phyloP scores from a whole-genome alignment of 768 basidiomycete genomes.

The Sarcodon aspratus region DNA sequence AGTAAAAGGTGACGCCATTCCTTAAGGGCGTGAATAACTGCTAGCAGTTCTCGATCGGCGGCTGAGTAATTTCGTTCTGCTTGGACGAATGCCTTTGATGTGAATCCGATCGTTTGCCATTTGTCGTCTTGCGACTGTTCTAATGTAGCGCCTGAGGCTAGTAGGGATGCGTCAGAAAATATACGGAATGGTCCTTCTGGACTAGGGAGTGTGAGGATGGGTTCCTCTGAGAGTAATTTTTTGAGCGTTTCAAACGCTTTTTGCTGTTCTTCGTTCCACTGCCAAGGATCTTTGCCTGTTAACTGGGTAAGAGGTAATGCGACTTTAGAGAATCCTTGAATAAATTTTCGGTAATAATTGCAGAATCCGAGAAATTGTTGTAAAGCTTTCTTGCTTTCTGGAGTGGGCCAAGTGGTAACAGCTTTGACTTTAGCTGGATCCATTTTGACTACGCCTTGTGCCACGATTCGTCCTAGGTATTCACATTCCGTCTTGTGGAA shows the following conservation, averaged over 20 bases:
- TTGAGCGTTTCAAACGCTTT: conserved; percentile 1
- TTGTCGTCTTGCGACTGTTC: conserved; percentile 8
- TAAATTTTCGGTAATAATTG: conserved; percentile 18
- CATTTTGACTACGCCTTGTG: conserved; percentile 11
- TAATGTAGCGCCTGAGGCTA: conserved; percentile 10
- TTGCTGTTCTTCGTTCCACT: neutral
- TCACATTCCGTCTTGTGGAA: conserved; percentile 17
- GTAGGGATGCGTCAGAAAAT: conserved; percentile 8
- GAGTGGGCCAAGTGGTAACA: conserved; percentile 14
- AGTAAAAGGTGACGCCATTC: conserved; percentile 20
- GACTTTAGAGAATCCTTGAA: conserved; percentile 14
- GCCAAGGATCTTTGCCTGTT: neutral
- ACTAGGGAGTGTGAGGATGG: conserved; percentile 1
- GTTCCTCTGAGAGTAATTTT: neutral
- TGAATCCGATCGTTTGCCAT: conserved; percentile 15
- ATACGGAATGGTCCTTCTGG: conserved; percentile 3
- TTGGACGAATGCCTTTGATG: conserved; percentile 7
- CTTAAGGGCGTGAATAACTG: conserved; percentile 22
- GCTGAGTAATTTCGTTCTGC: conserved; percentile 24
- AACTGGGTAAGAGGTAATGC: conserved; percentile 7
- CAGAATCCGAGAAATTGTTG: conserved; percentile 14
- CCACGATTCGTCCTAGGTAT: conserved; percentile 20
- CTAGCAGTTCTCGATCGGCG: conserved; percentile 31
- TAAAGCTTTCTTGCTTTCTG: conserved; percentile 7
- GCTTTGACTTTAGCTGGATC: conserved; percentile 18